These are phyloP conservation scores for Phanerodontia chrysosporium DNA, from an alignment of 768 basidiomycete genomes.

Conservation along the genomic window DNA sequence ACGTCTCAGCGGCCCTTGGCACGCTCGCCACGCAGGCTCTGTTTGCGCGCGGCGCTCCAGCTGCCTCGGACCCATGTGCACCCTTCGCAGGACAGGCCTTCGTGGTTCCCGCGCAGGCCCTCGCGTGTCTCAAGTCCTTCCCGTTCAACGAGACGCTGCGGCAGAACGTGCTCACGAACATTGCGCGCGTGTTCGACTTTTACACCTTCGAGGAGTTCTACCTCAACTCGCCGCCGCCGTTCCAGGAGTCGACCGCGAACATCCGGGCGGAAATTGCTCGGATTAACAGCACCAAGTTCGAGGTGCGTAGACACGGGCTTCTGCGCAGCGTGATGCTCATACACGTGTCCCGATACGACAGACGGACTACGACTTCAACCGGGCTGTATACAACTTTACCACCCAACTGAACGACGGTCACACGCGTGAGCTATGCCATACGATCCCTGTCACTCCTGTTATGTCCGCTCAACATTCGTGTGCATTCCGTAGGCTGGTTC, in stretches of 20 bases:
- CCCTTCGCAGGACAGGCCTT: slow-evolving; percentile 36
- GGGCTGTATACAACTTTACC: slow-evolving; percentile 50
- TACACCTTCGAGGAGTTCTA: slow-evolving; percentile 39
- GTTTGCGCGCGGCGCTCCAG: neutral
- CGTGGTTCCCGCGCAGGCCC: slow-evolving; percentile 47
- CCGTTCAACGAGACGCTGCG: slow-evolving; percentile 36
- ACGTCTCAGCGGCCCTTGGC: neutral
- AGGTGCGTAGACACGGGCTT: slow-evolving; percentile 26
- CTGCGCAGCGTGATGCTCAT: neutral
- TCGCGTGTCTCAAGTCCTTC: slow-evolving; percentile 53
- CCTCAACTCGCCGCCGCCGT: slow-evolving; percentile 31
- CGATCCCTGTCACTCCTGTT: slow-evolving; percentile 24
- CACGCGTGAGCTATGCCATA: no score
- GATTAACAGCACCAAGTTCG: slow-evolving; percentile 45
- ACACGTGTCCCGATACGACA: slow-evolving; percentile 19
- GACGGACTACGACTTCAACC: slow-evolving; percentile 67
- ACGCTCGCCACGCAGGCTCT: neutral
- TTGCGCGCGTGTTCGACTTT: slow-evolving; percentile 33
- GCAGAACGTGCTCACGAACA: slow-evolving; percentile 31
- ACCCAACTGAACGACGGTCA: slow-evolving; percentile 62
- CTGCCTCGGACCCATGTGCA: slow-evolving; percentile 29
- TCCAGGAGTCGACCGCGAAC: slow-evolving; percentile 46
- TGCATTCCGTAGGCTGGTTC: slow-evolving; percentile 43
- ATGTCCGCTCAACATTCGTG: neutral
- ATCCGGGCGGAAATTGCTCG: slow-evolving; percentile 46